These are phyloP conservation scores for Sugiyamaella castrensis DNA, from an alignment of 1,139 yeast genomes.

Conservation along the genomic window DNA sequence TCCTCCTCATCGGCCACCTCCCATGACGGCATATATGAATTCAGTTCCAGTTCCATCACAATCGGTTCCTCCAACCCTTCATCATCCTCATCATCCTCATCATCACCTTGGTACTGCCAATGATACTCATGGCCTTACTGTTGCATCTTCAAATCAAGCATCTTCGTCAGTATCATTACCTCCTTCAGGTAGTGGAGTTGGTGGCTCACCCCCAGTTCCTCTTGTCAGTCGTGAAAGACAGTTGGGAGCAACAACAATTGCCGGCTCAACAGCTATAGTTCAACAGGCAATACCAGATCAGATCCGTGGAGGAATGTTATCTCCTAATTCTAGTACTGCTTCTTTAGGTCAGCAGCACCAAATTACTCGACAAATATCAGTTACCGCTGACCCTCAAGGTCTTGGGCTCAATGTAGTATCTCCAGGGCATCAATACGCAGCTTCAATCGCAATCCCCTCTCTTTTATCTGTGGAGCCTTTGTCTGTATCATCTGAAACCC, in stretches of 20 bases:
- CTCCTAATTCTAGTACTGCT: constrained; percentile 1
- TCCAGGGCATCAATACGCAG: constrained; percentile 14
- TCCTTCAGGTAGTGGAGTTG: neutral
- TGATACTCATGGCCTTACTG: neutral
- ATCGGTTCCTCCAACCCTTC: neutral
- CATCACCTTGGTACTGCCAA: neutral
- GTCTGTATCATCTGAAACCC: neutral
- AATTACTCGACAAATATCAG: neutral
- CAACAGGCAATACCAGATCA: constrained; percentile 3
- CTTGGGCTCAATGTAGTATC: neutral
- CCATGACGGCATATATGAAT: neutral
- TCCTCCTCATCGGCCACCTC: constrained; percentile 1
- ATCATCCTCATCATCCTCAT: constrained; percentile 1
- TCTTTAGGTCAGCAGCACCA: neutral
- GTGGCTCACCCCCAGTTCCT: neutral
- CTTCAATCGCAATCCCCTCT: constrained; percentile 16
- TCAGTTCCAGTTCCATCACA: neutral
- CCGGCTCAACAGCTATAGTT: neutral
- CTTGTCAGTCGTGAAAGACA: neutral
- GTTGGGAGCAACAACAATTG: neutral
- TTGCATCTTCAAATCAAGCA: neutral
- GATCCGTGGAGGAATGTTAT: neutral
- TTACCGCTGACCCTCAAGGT: neutral
- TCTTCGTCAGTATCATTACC: neutral
- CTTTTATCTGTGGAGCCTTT: constrained; percentile 1